Evolutionary conservation across 768 basidiomycete species (phyloP), one percentile per base, ranked within the genome.

Genomic region (Russula brevipes): DNA sequence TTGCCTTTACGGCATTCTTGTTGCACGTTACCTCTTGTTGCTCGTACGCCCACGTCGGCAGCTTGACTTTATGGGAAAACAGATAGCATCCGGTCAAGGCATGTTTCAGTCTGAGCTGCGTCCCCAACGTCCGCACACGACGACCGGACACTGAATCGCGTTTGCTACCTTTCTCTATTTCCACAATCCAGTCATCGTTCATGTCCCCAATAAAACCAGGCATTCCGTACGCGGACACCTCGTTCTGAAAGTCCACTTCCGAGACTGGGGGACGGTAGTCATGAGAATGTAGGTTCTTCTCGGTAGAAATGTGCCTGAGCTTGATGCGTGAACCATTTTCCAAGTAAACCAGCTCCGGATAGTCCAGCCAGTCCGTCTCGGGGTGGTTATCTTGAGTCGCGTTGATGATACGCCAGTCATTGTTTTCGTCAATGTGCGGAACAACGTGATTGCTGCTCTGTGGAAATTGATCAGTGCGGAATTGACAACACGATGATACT

Each of bases 21-120:
- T 99, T 99, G 75, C 97, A 99, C 0, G 97, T 98, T 56, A 99
- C 97, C 71, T 99, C 97, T 73, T 99, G 97, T 74, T 99, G 97
- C 72, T 98, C 97, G 69, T 82, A 99, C 0, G 85, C 97, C 97
- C 97, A 99, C 5, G 97, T 91, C 0, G 97, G 97, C 1, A 99
- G 77, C 76, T 98, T 98, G 70, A 98, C 89, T 74, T 97, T 97
- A 77, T 99, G 97, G 30, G 91, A 94, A 80, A 98, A 99, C 42
- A 99, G 81, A 73, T 97, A 98, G 73, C 97, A 99, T 0, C 94
- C 94, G 0, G 91, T 90, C 68, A 95, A 78, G 17, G 82, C 79
- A 74, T 99, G 97, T 58, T 87, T 78, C 51, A 99, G 76, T 69
- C 88, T 81, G 76, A 98, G 96, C 46, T 82, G 80, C 4, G 91